Evolutionary conservation across 306 rosid species (phyloP), one percentile per base, ranked within the genome.

Genomic region (Acacia crassicarpa): DNA sequence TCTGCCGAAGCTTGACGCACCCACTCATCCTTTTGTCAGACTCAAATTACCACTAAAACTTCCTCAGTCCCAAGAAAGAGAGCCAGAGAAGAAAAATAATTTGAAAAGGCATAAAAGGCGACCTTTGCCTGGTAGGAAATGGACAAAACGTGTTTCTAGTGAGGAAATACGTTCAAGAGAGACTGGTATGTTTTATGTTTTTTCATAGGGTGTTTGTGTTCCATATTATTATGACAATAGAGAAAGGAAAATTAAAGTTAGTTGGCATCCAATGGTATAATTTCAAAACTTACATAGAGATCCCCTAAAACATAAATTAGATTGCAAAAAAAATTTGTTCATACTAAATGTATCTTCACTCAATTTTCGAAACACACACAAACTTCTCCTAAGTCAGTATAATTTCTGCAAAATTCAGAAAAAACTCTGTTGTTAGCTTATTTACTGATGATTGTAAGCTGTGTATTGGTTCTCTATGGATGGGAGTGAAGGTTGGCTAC

Each of bases 81-180:
- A 80, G 79, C 82, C 9, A 62, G 87, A 81, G 48, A 85, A 40
- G 27, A 85, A 80, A 43, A 87, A 80, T 83, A 79, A 56, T 68
- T 81, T 85, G 30, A 87, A 85, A 85, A 88, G 63, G 84, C 84
- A 77, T 84, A 87, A 40, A 74, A 93, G 79, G 79, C 90, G 99
- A 69, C 98, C 99, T 80, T 85, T 85, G 82, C 99, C 99, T 83
- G 91, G 86, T 78, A 93, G 93, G 90, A 92, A 84, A 78, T 95
- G 98, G 97, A 90, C 89, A 82, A 86, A 79, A 85, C 89, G 38
- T 78, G 87, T 93, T 69, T 88, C 93, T 78, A 67, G n/a, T 0
- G 99, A 93, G 84, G 97, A 95, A 51, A 80, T 75, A 13, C 65
- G 76, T 32, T 40, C 83, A 53, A 88, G 78, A 63, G 92, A 82